Evolutionary conservation across 805 yeast species (phyloP), one percentile per base, ranked within the genome.

Genomic region (Candida nonsorbophila): DNA sequence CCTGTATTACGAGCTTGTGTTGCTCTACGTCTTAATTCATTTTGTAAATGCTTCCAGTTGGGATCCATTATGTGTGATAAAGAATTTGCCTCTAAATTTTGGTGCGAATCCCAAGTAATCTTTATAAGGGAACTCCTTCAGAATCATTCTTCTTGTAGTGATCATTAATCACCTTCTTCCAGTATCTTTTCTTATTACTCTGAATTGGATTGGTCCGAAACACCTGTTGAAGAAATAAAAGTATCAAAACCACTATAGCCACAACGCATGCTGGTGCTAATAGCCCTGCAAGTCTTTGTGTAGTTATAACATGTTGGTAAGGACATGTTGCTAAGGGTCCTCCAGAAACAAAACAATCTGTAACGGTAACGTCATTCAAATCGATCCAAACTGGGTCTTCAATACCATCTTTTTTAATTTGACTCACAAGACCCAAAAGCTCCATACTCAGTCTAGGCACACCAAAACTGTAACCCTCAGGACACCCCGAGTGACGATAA

Each of bases 41-140:
- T 54, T 20, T 64, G 55, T 24, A 65, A 48, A 35, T 50, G 54
- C 34, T 51, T 58, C 71, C 71, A 65, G 44, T 56, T 50, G 25
- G 51, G 67, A 37, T 64, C 67, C 41, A 55, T 62, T 69, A 64
- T 63, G 23, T 12, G 47, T 27, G 11, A 3, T 27, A 16, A 7
- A 11, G 16, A 11, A 16, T 16, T 21, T 10, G 19, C 26, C 26
- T 15, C 16, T 14, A 7, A 14, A 14, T 17, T 18, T 7, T 18
- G 10, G 23, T 21, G 11, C 7, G 23, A 21, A 13, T 7, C 7
- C 7, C 23, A 13, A 21, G 23, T n/a, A 21, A 13, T 21, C 24
- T 17, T 47, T 48, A 86, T 3, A 86, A 74, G 8, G 97, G 95
- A 6, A 85, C 90, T 4, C 96, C 96, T 52, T 88, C 95, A 41